Base-by-base conservation (phyloP, 2,329 filamentous ascomycete species). In the Colletotrichum camelliae region DNA sequence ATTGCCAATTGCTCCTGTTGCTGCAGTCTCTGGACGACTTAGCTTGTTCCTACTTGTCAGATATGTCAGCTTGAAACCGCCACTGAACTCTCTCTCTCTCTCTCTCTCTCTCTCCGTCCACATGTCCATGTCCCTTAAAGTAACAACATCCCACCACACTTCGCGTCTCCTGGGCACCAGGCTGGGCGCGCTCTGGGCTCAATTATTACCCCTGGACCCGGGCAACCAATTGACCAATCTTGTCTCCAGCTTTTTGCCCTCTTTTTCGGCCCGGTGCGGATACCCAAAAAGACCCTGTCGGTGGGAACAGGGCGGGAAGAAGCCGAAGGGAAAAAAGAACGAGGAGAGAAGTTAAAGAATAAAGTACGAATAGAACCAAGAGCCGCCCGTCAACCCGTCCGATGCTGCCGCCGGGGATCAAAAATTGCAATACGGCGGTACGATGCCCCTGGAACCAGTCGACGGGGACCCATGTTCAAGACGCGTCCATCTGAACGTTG, bases 211-310 rank as follows among this genome's bases (percentile, higher is more conserved):
- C 69, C 70, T 68, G 73, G 70, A 15, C 29, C 31, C 31, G 29
- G 48, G 31, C 62, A 31, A 24, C 58, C 73, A 29, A 75, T 65
- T 75, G 73, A 29, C 64, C 73, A 75, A 75, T 69, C 43, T 33
- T 43, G 55, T 33, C 35, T 65, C 39, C 69, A 67, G 64, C 7
- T 21, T 24, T 21, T 10, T 57, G 29, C 55, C 70, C 58, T 43
- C 27, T 73, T 60, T 57, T 62, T 55, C 70, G 73, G 73, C 62
- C 70, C 70, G 64, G 62, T 73, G 70, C 48, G 73, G 73, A 73
- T 73, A 52, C 70, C 33, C 31, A 35, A 27, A 73, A 68, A 48
- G 27, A 37, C 70, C 70, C 73, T 75, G 61, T 29, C 35, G 29
- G 55, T 31, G 43, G 64, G n/a, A 58, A 73, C 70, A 64, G 48